phyloP scores from a whole-genome alignment of 108 stramenopile genomes.

The Skeletonema grethae region DNA sequence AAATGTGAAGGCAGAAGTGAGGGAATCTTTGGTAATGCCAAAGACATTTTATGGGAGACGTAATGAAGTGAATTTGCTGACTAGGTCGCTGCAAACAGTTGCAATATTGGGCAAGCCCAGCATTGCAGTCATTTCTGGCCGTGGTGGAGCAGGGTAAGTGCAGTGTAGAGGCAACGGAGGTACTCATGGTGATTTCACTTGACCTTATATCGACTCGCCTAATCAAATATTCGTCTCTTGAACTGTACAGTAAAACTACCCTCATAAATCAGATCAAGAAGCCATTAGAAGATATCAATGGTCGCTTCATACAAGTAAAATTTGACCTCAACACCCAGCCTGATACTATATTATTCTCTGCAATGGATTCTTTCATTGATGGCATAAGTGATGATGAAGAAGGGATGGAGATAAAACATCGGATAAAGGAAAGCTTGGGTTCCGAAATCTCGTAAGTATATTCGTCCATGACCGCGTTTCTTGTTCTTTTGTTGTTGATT shows the following conservation, averaged over 20 bases:
- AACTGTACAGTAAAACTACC: conserved; percentile 12
- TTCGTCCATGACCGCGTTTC: background rate
- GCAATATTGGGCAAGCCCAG: background rate
- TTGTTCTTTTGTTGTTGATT: background rate
- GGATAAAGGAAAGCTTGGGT: conserved; percentile 17
- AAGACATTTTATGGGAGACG: conserved; percentile 22
- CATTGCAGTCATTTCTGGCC: conserved; percentile 14
- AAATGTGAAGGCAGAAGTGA: background rate
- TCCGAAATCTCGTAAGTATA: conserved; percentile 12
- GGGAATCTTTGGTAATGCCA: background rate
- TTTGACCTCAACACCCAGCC: conserved; percentile 14
- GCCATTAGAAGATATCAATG: conserved; percentile 13
- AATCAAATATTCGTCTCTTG: background rate
- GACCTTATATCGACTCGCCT: background rate
- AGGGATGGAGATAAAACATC: background rate
- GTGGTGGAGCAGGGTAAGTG: conserved; percentile 31
- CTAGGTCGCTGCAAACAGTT: conserved; percentile 17
- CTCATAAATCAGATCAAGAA: conserved; percentile 15
- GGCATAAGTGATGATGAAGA: background rate
- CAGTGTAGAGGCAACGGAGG: background rate
- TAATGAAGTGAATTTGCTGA: conserved; percentile 14
- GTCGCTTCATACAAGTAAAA: conserved; percentile 22
- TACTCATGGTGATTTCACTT: background rate
- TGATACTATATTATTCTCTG: conserved; percentile 9
- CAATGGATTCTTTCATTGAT: conserved; percentile 19